A percentile compares a stretch with the other conserved stretches of the same genome.
Evolutionary conservation across 192 early-diverging fungal genomes (phyloP).

Genomic region (Lunasporangiospora selenospora): DNA sequence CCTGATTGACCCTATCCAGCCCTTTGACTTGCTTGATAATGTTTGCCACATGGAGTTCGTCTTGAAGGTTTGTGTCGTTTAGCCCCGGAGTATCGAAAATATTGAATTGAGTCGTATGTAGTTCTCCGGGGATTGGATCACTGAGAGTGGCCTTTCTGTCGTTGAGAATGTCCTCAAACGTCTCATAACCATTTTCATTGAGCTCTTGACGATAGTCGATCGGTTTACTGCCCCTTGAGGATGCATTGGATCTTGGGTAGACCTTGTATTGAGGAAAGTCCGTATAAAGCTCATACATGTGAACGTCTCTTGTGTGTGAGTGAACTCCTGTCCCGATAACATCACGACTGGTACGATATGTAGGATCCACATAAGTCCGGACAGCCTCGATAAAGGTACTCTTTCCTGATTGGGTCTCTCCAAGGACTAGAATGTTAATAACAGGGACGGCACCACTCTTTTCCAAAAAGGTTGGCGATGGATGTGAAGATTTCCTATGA

Average conservation of each 20-base stretch:
- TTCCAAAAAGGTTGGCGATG: too few species aligned
- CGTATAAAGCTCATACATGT: too few species aligned
- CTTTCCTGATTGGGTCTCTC: conserved; percentile 20
- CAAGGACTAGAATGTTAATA: conserved; percentile 12
- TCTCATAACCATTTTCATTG: background rate
- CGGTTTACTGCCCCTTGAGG: too few species aligned
- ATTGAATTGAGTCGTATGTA: too few species aligned
- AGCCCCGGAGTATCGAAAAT: conserved; percentile 17
- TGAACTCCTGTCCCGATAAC: conserved; percentile 3
- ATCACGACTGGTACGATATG: background rate
- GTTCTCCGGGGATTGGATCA: too few species aligned
- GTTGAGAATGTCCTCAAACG: conserved; percentile 2
- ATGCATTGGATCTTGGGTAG: too few species aligned
- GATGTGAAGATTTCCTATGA: too few species aligned
- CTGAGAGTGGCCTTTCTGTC: too few species aligned
- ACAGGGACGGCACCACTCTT: too few species aligned
- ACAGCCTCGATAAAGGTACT: conserved; percentile 13
- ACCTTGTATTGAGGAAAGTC: too few species aligned
- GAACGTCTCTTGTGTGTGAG: conserved; percentile 1
- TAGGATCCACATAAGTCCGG: background rate
- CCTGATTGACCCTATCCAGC: background rate
- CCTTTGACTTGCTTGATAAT: background rate
- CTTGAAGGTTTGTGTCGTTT: conserved; percentile 10
- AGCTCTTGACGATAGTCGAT: too few species aligned
- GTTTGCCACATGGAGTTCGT: conserved; percentile 9